Evolutionary conservation across 23 red algal genomes (phyloP), one percentile per base, ranked within the genome.

Genomic region (Pyropia haitanensis): DNA sequence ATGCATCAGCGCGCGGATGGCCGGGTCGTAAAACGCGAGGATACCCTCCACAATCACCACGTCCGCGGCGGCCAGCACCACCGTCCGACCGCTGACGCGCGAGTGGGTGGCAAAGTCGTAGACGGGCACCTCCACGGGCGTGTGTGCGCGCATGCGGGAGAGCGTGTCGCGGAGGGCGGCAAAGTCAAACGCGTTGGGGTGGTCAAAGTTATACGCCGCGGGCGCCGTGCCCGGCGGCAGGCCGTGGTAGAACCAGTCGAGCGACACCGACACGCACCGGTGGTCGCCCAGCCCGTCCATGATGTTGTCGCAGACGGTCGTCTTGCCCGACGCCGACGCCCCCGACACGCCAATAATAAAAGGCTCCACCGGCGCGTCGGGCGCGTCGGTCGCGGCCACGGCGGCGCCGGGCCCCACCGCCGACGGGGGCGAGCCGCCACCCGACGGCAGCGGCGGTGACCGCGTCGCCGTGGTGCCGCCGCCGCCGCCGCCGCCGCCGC

Each of bases 11-110:
- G 60, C 57, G 12, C 94, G 78, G 28, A 98, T 85, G 31, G 30
- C 54, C 19, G 72, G 63, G 66, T 87, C 75, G 57, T 98, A 98
- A 56, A 98, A 98, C 27, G 85, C 72, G 44, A 90, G 68, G 46
- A 98, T 98, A 18, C 94, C 94, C 77, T 98, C 94, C 21, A 98
- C 74, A 70, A 98, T 98, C 28, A 98, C 64, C 53, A 98, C 94
- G 58, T 98, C 94, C 7, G 81, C 85, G 14, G 78, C 65, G 44
- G 68, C 73, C 9, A 83, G 53, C 27, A 83, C 58, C 23, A 78
- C 62, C 18, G 71, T 69, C 24, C 65, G 58, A 48, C 65, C 75
- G 9, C 66, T 23, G 26, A 64, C 77, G 64, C 81, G 83, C 34
- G 51, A 46, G 75, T 98, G 94, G 16, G 63, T 56, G 20, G 60